Base-by-base conservation (phyloP, 2,329 filamentous ascomycete genomes). In the Nigrograna mackinnonii region DNA sequence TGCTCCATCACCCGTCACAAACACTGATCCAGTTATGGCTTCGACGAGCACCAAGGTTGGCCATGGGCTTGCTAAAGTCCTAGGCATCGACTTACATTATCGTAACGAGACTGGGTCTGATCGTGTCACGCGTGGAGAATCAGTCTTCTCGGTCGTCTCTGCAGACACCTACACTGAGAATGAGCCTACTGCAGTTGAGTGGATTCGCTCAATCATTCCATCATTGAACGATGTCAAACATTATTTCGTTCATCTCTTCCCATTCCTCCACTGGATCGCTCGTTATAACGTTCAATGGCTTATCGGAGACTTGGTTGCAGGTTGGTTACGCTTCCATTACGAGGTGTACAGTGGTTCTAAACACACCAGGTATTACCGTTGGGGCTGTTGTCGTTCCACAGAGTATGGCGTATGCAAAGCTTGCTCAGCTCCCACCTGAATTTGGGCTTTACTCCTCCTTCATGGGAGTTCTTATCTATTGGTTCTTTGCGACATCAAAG, bases 401-500 rank as follows among this genome's bases (percentile, higher is more conserved):
- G 66, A 86, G 89, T 54, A 96, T 97, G 92, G 91, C 92, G 1
- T 97, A 97, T 69, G 91, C 92, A 16, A 79, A 85, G 50, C 79
- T 97, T 18, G 92, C 92, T 31, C 79, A 85, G 45, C 79, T 97
- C 16, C 77, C 81, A 1, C 81, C 86, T 6, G 79, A 97, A 63
- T 97, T 86, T 58, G 92, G 94, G 43, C 79, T 97, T 1, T 95
- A 95, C 70, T 94, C 92, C 0, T 96, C 92, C 0, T 97, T 99
- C 67, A 95, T 96, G 84, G 94, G 94, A 37, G 91, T 95, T 3
- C 68, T 96, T 47, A 79, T 96, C 49, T 99, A 99, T 71, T 97
- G 92, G 92, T 88, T 97, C 66, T 97, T 97, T 62, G 94, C 92
- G 22, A 99, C 94, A 0, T 96, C 92, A 6, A 99, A 97, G 67